Evolutionary conservation across 148 eudicot genomes (phyloP).

Genomic region (Bassia scoparia): DNA sequence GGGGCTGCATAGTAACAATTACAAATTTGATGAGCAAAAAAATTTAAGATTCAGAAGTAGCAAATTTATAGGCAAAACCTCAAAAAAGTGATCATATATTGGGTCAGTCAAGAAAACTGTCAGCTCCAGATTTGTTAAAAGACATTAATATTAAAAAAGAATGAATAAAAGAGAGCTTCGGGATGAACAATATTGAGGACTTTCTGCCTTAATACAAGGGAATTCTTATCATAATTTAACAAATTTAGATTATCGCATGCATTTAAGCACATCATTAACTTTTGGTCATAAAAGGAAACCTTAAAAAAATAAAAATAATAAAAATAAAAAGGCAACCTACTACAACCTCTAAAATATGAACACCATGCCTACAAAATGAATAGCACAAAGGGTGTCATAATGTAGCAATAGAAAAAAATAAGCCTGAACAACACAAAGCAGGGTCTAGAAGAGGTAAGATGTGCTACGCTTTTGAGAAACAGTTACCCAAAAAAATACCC

Average conservation of each 20-base stretch:
- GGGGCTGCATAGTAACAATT: constrained; percentile 49
- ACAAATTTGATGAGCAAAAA: constrained; percentile 9
- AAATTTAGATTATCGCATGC: not conserved
- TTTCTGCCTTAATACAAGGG: not conserved
- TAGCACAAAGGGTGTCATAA: not conserved
- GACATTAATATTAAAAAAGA: too few relatives aligned
- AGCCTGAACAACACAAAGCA: not conserved
- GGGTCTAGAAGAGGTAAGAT: not conserved
- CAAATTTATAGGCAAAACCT: not conserved
- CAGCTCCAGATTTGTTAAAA: not conserved
- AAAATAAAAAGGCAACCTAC: not conserved
- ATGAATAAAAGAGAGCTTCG: not conserved
- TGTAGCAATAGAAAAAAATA: not conserved
- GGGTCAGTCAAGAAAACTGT: not conserved
- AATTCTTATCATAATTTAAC: not conserved
- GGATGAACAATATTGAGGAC: not conserved
- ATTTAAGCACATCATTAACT: not conserved
- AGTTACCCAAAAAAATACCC: not conserved
- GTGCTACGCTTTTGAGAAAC: not conserved
- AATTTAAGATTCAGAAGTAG: not conserved
- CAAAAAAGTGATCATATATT: not conserved
- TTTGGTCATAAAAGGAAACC: not conserved
- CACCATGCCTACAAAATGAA: too few relatives aligned
- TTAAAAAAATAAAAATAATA: too few relatives aligned
- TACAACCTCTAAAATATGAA: not conserved